Evolutionary conservation across 176 grass and related monocot species (phyloP).

Genomic region (Dactylis glomerata): DNA sequence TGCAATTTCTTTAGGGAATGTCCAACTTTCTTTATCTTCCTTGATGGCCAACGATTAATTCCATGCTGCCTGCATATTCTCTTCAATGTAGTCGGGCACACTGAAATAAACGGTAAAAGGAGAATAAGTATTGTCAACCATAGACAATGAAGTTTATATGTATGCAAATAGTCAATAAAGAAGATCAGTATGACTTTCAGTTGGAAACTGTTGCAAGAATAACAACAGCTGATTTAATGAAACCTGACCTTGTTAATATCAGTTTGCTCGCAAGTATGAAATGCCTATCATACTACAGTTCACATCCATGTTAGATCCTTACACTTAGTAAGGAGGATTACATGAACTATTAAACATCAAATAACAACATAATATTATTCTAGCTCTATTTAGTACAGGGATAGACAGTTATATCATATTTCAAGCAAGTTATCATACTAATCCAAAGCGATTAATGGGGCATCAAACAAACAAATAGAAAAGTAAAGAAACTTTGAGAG

Average conservation of each 20-base stretch:
- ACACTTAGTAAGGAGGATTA: background rate
- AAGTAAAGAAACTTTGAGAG: background rate
- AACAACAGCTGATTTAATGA: background rate
- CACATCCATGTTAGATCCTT: background rate
- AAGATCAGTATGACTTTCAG: background rate
- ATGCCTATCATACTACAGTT: background rate
- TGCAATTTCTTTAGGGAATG: constrained; percentile 94
- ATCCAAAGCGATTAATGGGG: background rate
- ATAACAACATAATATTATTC: background rate
- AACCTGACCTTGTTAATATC: too few species aligned
- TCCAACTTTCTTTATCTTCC: constrained; percentile 97
- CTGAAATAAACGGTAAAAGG: constrained; percentile 48
- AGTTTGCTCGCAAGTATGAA: background rate
- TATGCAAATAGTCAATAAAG: constrained; percentile 16
- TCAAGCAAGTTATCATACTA: background rate
- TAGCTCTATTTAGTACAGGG: background rate
- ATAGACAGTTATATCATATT: background rate
- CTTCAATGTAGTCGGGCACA: constrained; percentile 96
- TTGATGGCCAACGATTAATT: constrained; percentile 92
- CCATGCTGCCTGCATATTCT: constrained; percentile 96
- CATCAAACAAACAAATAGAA: background rate
- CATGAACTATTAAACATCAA: background rate
- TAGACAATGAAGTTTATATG: background rate
- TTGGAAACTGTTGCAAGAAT: background rate
- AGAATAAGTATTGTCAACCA: background rate